phyloP scores from a whole-genome alignment of 305 asterid genomes.

The Caryopteris hybrid region DNA sequence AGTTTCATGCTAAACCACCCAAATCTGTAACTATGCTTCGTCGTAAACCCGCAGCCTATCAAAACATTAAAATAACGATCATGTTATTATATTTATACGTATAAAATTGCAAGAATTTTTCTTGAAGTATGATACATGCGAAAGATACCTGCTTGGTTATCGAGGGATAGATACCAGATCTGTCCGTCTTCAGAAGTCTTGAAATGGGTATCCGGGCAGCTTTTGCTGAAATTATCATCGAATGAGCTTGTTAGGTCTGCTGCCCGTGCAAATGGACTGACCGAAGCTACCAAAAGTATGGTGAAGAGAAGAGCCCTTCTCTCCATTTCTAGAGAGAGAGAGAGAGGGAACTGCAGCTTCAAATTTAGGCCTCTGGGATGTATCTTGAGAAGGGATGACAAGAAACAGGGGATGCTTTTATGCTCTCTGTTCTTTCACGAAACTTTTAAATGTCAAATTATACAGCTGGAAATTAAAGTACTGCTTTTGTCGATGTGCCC shows the following conservation, averaged over 20 bases:
- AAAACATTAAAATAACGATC: not conserved
- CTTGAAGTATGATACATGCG: too few species aligned
- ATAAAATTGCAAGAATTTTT: too few species aligned
- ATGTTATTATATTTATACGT: not conserved
- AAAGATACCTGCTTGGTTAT: slow-evolving; percentile 57
- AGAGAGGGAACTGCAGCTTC: not conserved
- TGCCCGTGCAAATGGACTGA: slow-evolving; percentile 9
- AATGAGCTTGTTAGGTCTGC: slow-evolving; percentile 33
- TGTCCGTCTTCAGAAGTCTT: slow-evolving; percentile 82
- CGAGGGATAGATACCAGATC: slow-evolving; percentile 77
- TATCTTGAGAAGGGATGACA: not conserved
- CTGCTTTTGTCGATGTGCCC: not conserved
- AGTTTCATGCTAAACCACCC: slow-evolving; percentile 98
- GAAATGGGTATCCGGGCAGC: slow-evolving; percentile 74
- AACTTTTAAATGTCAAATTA: not conserved
- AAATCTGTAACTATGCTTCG: slow-evolving; percentile 76
- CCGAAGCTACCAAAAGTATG: not conserved
- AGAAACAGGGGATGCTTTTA: not conserved
- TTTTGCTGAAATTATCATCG: slow-evolving; percentile 63
- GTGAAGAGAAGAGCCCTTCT: slow-evolving; percentile 22
- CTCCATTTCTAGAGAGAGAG: slow-evolving; percentile 25
- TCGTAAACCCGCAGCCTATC: slow-evolving; percentile 81
- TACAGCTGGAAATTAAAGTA: slow-evolving; percentile 3
- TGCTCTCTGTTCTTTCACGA: not conserved
- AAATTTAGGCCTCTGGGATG: not conserved